Base-by-base conservation (phyloP, 1,139 yeast genomes). In the Pichia sp. region DNA sequence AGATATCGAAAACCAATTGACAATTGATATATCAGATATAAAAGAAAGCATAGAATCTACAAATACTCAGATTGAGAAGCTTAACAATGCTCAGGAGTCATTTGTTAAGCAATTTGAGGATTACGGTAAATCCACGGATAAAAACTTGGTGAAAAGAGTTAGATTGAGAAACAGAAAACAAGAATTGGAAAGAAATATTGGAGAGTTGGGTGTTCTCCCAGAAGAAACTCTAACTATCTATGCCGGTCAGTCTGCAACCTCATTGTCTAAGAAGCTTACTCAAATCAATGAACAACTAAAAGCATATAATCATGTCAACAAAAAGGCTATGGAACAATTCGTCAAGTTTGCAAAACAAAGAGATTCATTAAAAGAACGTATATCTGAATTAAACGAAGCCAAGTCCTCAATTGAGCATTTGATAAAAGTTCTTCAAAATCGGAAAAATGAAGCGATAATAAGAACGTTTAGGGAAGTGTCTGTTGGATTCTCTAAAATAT, bases 321-420 rank as follows among this genome's bases (percentile, higher is more conserved):
- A 87, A 67, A 88, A 90, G 65, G 97, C 99, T 0, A 76, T 88
- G 63, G 98, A 92, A 64, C 97, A 93, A 67, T 89, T 79, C 67
- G 75, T 78, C 55, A 84, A 81, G 46, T 92, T 91, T 67, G 81
- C 87, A 16, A 82, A 79, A 58, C 95, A 91, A 67, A 77, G 87
- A 55, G 86, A 82, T 51, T 86, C 84, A 7, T 74, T 91, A 59
- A 77, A 77, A 1, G 74, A 73, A 30, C 81, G 97, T 63, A 79
- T 89, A 47, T 73, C 73, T 33, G 97, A 90, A 59, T 75, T 93
- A 45, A 87, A 81, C 38, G 78, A 74, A 46, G 89, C 97, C 0
- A 84, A 84, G 56, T 77, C 71, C 2, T 84, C 96, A 0, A 90
- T 93, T 63, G 87, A 85, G 59, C 78, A 79, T 27, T 76, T 93